These are phyloP conservation scores for Mycena chlorophos DNA, from an alignment of 768 basidiomycete genomes.

Conservation along the genomic window DNA sequence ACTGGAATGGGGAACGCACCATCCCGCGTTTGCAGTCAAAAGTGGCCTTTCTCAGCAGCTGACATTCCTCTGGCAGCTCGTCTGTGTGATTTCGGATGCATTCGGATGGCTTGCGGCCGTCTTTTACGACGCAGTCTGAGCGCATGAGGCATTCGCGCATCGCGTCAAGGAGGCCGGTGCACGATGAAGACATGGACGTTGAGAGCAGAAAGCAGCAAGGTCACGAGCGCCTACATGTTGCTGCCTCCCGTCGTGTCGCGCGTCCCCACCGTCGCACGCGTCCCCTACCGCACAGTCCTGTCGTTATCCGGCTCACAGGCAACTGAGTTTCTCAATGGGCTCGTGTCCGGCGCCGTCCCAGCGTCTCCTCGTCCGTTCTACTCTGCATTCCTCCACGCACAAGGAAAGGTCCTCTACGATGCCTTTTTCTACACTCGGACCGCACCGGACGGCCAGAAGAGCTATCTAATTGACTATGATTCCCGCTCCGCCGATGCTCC, in stretches of 20 bases:
- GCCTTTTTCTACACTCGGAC: slow-evolving; percentile 75
- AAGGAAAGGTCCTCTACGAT: slow-evolving; percentile 92
- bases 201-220: background rate
- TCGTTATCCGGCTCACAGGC: slow-evolving; percentile 82
- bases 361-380: slow-evolving; percentile 56
- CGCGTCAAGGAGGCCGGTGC: slow-evolving; percentile 71
- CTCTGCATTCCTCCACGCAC: slow-evolving; percentile 76
- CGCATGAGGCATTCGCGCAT: slow-evolving; percentile 82
- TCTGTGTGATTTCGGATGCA: slow-evolving; percentile 75
- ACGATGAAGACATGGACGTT: slow-evolving; percentile 71
- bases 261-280: slow-evolving; percentile 56
- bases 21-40: slow-evolving; percentile 91
- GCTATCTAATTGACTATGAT: slow-evolving; percentile 76
- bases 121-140: slow-evolving; percentile 84
- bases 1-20: slow-evolving; percentile 46
- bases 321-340: slow-evolving; percentile 77
- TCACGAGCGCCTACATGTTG: slow-evolving; percentile 3
- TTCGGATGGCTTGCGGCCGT: slow-evolving; percentile 78
- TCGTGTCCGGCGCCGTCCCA: slow-evolving; percentile 56
- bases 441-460: slow-evolving; percentile 42
- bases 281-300: slow-evolving; percentile 67
- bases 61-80: slow-evolving; percentile 81
- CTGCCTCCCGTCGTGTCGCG: slow-evolving; percentile 46
- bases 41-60: slow-evolving; percentile 73
- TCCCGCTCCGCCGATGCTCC: slow-evolving; percentile 57